phyloP scores from a whole-genome alignment of 2,329 filamentous ascomycete genomes.

The Apiospora phragmitis region DNA sequence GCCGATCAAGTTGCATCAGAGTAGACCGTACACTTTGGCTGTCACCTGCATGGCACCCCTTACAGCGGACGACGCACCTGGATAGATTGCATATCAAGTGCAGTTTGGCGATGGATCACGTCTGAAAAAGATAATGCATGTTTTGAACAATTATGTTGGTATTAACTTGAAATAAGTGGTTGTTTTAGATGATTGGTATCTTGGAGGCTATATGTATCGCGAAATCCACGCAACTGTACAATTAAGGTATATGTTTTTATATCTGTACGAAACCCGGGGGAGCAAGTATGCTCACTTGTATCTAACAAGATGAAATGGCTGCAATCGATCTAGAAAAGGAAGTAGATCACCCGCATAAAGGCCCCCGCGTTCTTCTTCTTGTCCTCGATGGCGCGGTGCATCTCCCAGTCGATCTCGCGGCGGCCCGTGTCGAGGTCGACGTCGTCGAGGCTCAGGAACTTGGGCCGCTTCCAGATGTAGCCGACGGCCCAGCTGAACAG shows the following conservation, averaged over 20 bases:
- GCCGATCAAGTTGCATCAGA: neutral
- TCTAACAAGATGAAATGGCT: no score
- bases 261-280: no score
- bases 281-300: no score
- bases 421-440: conserved; percentile 8
- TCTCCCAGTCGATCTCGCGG: conserved; percentile 11
- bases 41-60: neutral
- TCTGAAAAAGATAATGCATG: neutral
- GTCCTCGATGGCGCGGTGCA: neutral
- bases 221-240: neutral
- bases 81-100: neutral
- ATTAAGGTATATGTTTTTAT: neutral
- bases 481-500: conserved; percentile 54
- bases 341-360: neutral
- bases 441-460: conserved; percentile 6
- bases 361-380: neutral
- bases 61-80: neutral
- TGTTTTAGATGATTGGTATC: neutral
- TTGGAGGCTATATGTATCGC: neutral
- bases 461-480: conserved; percentile 61
- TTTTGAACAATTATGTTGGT: neutral
- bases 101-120: neutral
- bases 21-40: neutral
- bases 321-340: conserved; percentile 4
- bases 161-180: neutral